A percentile compares a stretch with the other conserved stretches of the same genome.
Evolutionary conservation across 1,284 basidiomycete genomes (phyloP).

Genomic region (Ustilago xerochloae): DNA sequence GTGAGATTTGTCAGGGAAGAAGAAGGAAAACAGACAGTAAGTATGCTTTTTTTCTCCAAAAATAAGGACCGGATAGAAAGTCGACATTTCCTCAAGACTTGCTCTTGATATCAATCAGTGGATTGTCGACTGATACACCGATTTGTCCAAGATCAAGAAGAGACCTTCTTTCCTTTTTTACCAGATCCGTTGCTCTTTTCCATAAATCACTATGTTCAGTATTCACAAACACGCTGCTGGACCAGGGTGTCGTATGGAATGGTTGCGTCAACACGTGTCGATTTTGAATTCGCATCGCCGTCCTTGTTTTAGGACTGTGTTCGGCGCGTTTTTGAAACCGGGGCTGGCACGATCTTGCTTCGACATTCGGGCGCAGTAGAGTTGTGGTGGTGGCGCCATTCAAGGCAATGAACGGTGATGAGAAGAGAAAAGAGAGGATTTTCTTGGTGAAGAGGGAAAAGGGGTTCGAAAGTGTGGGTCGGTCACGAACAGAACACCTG

Average conservation of each 20-base stretch:
- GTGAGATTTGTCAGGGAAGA: conserved; percentile 1
- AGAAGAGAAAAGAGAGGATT: not conserved
- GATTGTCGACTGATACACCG: conserved; percentile 48
- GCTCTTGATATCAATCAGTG: not conserved
- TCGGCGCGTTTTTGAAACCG: not conserved
- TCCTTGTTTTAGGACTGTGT: conserved; percentile 4
- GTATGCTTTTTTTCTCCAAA: not conserved
- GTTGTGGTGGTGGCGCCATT: not conserved
- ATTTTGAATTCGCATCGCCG: conserved; percentile 10
- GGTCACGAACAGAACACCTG: conserved; percentile 44
- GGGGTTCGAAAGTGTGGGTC: conserved; percentile 2
- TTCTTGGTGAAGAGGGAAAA: not conserved
- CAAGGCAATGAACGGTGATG: not conserved
- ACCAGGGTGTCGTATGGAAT: no score
- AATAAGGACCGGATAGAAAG: conserved; percentile 42
- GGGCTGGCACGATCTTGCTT: not conserved
- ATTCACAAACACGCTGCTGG: no score
- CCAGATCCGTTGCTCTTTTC: not conserved
- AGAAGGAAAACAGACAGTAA: conserved; percentile 6
- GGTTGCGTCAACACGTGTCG: conserved; percentile 19
- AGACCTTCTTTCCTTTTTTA: not conserved
- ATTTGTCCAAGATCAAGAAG: conserved; percentile 28
- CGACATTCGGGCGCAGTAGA: not conserved
- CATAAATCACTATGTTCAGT: no score
- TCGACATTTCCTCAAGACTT: conserved; percentile 10